Percentiles rank a stretch among this genome's conserved stretches.
These are phyloP conservation scores for Aspergillus hancockii DNA, from an alignment of 495 filamentous ascomycete genomes.

Conservation along the genomic window DNA sequence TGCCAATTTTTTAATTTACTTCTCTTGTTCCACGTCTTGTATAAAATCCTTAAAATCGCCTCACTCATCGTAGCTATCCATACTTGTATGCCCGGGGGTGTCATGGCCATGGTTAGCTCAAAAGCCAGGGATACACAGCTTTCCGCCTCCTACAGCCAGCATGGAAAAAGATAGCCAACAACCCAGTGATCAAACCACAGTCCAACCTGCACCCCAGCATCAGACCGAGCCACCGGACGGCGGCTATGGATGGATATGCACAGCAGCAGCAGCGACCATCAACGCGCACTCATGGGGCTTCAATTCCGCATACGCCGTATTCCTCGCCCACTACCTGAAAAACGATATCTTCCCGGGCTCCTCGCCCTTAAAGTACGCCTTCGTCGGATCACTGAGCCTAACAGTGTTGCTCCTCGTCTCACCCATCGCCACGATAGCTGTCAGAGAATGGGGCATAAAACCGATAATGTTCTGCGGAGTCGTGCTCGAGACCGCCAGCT, in stretches of 20 bases:
- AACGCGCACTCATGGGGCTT: conserved; percentile 64
- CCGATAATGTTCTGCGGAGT: conserved; percentile 54
- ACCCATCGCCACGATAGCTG: conserved; percentile 56
- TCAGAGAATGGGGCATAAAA: conserved; percentile 50
- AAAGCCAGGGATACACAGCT: too few relatives aligned
- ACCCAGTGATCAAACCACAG: too few relatives aligned
- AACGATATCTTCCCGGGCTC: conserved; percentile 52
- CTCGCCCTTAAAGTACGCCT: conserved; percentile 60
- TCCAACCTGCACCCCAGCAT: too few relatives aligned
- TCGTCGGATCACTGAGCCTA: conserved; percentile 64
- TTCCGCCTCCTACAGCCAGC: too few relatives aligned
- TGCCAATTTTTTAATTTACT: too few relatives aligned
- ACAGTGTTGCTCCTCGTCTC: conserved; percentile 58
- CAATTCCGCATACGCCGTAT: conserved; percentile 61
- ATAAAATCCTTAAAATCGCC: too few relatives aligned
- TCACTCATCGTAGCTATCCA: too few relatives aligned
- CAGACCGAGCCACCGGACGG: conserved; percentile 46
- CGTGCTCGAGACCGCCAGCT: conserved; percentile 51
- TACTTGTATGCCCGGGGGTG: too few relatives aligned
- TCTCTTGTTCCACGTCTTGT: too few relatives aligned
- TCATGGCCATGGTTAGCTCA: too few relatives aligned
- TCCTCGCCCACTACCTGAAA: conserved; percentile 63
- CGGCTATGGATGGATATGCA: conserved; percentile 66
- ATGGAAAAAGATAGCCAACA: too few relatives aligned
- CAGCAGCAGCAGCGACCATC: conserved; percentile 49